Base-by-base conservation (phyloP, 768 basidiomycete genomes). In the Suillus occidentalis region DNA sequence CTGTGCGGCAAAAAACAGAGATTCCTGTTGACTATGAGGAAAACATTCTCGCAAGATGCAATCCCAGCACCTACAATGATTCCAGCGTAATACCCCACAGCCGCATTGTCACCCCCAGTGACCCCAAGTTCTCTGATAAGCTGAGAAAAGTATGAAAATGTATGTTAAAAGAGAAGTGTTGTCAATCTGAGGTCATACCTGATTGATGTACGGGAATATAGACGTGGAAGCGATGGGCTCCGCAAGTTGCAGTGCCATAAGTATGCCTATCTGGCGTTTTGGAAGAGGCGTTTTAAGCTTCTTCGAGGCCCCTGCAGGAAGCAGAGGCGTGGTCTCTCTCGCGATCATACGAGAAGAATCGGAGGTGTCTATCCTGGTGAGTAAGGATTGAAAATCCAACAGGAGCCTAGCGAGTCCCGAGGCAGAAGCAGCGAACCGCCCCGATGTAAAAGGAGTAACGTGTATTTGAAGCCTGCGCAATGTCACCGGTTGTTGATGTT, bases 51-150 rank as follows among this genome's bases (percentile, higher is more conserved):
- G 25, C 37, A 39, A 49, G 39, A 25, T 36, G 39, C 8, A 14
- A 49, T 49, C 22, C 47, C 13, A 25, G 66, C 65, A 69, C 87
- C 76, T 63, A 89, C 86, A 60, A 77, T 72, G 36, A 89, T 68
- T 42, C 87, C 88, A 25, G 86, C 87, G 70, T 89, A 90, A 68
- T 89, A 89, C 25, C 89, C 89, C 3, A 88, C 85, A 75, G 85
- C 86, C 61, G 80, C 78, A 55, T 86, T 82, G 64, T 90, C 86
- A 28, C 88, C 88, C 25, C 84, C 84, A 3, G 86, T 88, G 31
- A 90, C 79, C 42, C 83, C 86, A 22, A 89, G 78, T 68, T 87
- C 88, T 31, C 83, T 78, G 40, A 90, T 81, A 28, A 89, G 80
- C 88, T 89, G 62, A 36, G 34, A 36, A n/a, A 8, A 50, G 25